phyloP scores from a whole-genome alignment of 129 eudicot species.

The Flaveria linearis region DNA sequence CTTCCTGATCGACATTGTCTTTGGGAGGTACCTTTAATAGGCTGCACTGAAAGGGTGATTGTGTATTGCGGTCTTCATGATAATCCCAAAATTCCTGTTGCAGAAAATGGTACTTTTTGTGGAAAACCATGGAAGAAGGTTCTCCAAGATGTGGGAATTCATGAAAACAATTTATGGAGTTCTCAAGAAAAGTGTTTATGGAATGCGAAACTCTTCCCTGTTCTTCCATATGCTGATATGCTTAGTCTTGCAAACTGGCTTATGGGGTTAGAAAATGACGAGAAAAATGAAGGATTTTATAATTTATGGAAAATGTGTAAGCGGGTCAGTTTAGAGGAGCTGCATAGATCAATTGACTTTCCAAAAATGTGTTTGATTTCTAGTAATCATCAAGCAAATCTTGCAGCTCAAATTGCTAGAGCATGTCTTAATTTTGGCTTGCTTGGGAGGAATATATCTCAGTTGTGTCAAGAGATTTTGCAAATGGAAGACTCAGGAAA shows the following conservation, averaged over 20 bases:
- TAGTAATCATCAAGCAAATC: conserved; percentile 81
- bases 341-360: conserved; percentile 89
- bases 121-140: conserved; percentile 97
- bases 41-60: conserved; percentile 57
- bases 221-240: conserved; percentile 77
- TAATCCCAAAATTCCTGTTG: conserved; percentile 70
- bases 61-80: conserved; percentile 98
- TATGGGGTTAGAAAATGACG: conserved; percentile 66
- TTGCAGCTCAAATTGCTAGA: conserved; percentile 68
- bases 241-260: conserved; percentile 82
- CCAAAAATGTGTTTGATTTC: conserved; percentile 80
- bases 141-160: conserved; percentile 62
- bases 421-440: conserved; percentile 82
- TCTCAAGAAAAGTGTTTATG: conserved; percentile 80
- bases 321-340: conserved; percentile 83
- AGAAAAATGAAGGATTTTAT: conserved; percentile 37
- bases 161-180: conserved; percentile 75
- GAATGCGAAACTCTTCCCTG: conserved; percentile 87
- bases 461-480: conserved; percentile 74
- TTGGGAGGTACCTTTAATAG: conserved; percentile 94
- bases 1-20: conserved; percentile 97
- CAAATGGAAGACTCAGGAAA: conserved; percentile 69
- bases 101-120: conserved; percentile 79
- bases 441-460: conserved; percentile 86
- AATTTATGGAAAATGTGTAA: conserved; percentile 58